Evolutionary conservation across 805 yeast genomes (phyloP), one percentile per base, ranked within the genome.

Genomic region (Spathaspora gorwiae): DNA sequence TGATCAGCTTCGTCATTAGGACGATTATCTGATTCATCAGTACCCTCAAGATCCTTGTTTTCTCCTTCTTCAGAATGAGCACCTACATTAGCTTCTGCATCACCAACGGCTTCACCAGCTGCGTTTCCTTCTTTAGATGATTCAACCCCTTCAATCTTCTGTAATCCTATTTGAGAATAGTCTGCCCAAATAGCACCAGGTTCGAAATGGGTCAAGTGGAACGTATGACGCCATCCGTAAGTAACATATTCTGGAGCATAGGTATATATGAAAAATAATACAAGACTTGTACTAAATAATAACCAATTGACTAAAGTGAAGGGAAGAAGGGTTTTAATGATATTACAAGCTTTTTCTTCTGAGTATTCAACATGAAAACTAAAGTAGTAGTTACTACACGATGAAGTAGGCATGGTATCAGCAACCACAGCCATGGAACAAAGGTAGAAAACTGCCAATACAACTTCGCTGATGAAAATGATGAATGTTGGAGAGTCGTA

Each of bases 221-320:
- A 29, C 24, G 24, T 15, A 32, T 47, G 47, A 5, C 35, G 32
- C 8, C 39, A 14, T n/a, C 50, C 45, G 36, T 36, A 32, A 7
- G 39, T 32, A 11, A 6, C 13, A 10, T 35, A n/a, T 37, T 44
- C 45, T 7, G 50, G 47, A 26, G 33, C 24, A 37, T 31, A 44
- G n/a, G 40, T 38, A 29, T 40, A 47, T 10, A 40, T 6, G 10
- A 40, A 19, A 27, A 47, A 47, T 27, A 47, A 42, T 2, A 42
- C 26, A 14, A 38, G 30, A 36, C 43, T 40, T 3, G 48, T 31
- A 33, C 44, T 38, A 15, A 47, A 47, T 30, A 44, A 40, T 11
- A 47, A 39, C 48, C 48, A 47, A 10, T 47, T 46, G 3, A 47
- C 29, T 13, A 47, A 41, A 6, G 46, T 42, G 26, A 47, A 47